phyloP scores from a whole-genome alignment of 2,329 filamentous ascomycete genomes.

The Aureobasidium pullulans region DNA sequence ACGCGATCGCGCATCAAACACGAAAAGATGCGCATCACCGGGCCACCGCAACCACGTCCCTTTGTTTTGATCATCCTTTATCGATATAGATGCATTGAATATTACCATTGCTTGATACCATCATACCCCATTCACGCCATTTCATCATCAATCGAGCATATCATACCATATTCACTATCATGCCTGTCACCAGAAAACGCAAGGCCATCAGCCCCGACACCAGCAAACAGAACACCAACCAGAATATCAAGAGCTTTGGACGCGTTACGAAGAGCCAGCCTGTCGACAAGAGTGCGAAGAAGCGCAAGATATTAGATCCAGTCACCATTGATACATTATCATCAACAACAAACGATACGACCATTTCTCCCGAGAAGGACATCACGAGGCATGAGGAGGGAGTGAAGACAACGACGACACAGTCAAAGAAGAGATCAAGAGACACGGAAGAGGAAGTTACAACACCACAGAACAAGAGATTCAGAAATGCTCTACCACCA shows the following conservation, averaged over 20 bases:
- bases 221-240: constrained; percentile 5
- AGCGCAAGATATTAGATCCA: constrained; percentile 3
- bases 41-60: not conserved
- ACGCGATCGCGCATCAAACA: not conserved
- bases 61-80: constrained; percentile 5
- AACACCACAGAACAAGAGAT: constrained; percentile 27
- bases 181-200: constrained; percentile 14
- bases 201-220: constrained; percentile 10
- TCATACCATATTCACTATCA: constrained; percentile 7
- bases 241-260: constrained; percentile 11
- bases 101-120: constrained; percentile 6
- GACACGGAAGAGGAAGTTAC: constrained; percentile 12
- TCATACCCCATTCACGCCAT: not conserved
- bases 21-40: constrained; percentile 12
- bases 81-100: not conserved
- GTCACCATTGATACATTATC: not conserved
- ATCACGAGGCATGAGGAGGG: not conserved
- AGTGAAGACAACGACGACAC: not conserved
- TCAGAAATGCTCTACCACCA: constrained; percentile 24
- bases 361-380: not conserved
- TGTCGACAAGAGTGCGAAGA: not conserved
- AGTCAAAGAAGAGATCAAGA: constrained; percentile 14
- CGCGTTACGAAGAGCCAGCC: constrained; percentile 10
- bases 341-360: not conserved
- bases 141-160: not conserved